Percentiles rank a stretch among this genome's conserved stretches.
Evolutionary conservation across 345 rosid genomes (phyloP).

Genomic region (Citrus medica): DNA sequence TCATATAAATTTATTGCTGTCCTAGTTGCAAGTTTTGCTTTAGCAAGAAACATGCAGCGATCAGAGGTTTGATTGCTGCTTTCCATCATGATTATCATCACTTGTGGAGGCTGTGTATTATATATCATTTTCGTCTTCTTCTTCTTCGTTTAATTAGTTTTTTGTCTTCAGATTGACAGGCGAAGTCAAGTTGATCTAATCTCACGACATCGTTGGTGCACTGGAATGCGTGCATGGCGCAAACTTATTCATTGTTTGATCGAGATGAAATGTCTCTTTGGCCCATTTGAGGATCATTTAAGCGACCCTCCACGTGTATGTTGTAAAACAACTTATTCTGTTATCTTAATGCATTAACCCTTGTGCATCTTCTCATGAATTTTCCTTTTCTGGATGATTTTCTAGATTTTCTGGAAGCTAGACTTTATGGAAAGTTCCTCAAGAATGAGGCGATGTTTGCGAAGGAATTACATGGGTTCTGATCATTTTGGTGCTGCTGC

Average conservation of each 20-base stretch:
- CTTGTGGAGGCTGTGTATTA: constrained; percentile 8
- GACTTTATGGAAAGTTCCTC: constrained; percentile 94
- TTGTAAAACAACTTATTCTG: constrained; percentile 14
- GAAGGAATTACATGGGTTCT: constrained; percentile 74
- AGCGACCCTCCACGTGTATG: constrained; percentile 65
- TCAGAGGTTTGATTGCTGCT: constrained; percentile 66
- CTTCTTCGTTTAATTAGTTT: constrained; percentile 8
- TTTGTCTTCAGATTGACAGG: constrained; percentile 75
- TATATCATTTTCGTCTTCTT: not conserved
- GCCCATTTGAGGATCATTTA: constrained; percentile 58
- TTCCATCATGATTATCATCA: constrained; percentile 10
- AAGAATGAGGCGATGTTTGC: constrained; percentile 89
- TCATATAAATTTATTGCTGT: constrained; percentile 94
- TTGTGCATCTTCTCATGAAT: constrained; percentile 6
- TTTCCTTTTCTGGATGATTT: constrained; percentile 8
- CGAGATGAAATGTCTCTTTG: constrained; percentile 86
- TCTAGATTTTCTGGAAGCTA: constrained; percentile 94
- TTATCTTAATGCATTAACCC: not conserved
- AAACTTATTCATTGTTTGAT: constrained; percentile 82
- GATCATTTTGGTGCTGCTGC: constrained; percentile 97
- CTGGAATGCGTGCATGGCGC: constrained; percentile 89
- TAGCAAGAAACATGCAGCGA: constrained; percentile 96
- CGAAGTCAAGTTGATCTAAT: constrained; percentile 74
- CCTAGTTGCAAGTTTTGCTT: constrained; percentile 98
- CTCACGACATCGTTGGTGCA: constrained; percentile 46